phyloP scores from a whole-genome alignment of 2,329 filamentous ascomycete species.

The Curvularia sp. region DNA sequence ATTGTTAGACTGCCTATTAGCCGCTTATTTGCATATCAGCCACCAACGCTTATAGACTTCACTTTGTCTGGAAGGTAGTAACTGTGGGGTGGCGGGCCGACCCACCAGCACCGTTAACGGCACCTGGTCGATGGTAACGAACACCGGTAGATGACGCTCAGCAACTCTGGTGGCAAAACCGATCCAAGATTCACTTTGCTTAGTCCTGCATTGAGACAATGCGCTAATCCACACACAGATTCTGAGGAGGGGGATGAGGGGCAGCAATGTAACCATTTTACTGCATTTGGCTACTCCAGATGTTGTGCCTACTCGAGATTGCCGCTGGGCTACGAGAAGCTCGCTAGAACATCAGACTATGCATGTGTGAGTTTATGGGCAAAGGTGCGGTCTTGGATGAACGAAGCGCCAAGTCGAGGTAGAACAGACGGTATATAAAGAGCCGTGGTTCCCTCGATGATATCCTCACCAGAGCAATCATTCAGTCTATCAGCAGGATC shows the following conservation, averaged over 20 bases:
- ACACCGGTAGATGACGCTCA: background rate
- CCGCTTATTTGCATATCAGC: background rate
- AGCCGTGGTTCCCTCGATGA: background rate
- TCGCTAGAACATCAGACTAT: background rate
- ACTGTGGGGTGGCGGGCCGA: constrained; percentile 7
- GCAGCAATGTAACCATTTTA: background rate
- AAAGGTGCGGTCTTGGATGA: background rate
- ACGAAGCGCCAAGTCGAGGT: background rate
- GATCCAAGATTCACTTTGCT: background rate
- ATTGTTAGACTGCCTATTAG: background rate
- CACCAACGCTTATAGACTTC: constrained; percentile 4
- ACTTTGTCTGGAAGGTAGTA: constrained; percentile 4
- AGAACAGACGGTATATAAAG: background rate
- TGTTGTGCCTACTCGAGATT: background rate
- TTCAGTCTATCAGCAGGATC: no score
- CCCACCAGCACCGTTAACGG: background rate
- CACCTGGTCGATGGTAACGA: background rate
- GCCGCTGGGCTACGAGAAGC: background rate
- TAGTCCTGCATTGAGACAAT: background rate
- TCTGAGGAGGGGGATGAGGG: no score
- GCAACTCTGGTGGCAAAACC: background rate
- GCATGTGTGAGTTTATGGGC: background rate
- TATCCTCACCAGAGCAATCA: background rate
- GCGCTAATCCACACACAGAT: background rate
- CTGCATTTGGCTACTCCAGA: background rate